These are phyloP conservation scores for Pyrus bretschneideri DNA, from an alignment of 306 rosid genomes.

Conservation along the genomic window DNA sequence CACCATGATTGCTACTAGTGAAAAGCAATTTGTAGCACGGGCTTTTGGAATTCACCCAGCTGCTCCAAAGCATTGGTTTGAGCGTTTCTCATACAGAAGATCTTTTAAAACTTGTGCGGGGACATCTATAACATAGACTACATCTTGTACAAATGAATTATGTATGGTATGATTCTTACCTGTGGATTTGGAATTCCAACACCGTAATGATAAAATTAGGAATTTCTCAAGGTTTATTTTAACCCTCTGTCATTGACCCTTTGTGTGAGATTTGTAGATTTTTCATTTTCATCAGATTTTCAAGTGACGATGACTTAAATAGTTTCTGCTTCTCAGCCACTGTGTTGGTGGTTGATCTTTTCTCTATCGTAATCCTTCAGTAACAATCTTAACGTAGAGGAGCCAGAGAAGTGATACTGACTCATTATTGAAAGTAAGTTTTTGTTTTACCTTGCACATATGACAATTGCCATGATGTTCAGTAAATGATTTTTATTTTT, in stretches of 20 bases:
- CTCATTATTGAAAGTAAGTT: background rate
- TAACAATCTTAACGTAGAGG: background rate
- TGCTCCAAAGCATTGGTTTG: slow-evolving; percentile 74
- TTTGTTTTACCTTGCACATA: background rate
- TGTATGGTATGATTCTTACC: background rate
- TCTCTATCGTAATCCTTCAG: background rate
- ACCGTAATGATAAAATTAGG: background rate
- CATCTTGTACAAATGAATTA: background rate
- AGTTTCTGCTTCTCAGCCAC: background rate
- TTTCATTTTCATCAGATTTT: background rate
- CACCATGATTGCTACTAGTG: slow-evolving; percentile 61
- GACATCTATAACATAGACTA: background rate
- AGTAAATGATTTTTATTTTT: background rate
- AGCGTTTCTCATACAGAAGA: slow-evolving; percentile 35
- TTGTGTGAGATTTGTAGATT: background rate
- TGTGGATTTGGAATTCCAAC: background rate
- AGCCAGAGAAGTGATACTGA: background rate
- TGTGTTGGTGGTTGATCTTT: background rate
- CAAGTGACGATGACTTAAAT: background rate
- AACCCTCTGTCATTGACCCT: background rate
- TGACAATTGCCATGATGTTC: background rate
- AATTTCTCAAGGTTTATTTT: background rate
- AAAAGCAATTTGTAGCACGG: slow-evolving; percentile 48
- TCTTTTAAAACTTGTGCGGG: background rate
- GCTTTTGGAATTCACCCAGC: slow-evolving; percentile 53